Evolutionary conservation across 129 eudicot species (phyloP).

Genomic region (Lonicera japonica): DNA sequence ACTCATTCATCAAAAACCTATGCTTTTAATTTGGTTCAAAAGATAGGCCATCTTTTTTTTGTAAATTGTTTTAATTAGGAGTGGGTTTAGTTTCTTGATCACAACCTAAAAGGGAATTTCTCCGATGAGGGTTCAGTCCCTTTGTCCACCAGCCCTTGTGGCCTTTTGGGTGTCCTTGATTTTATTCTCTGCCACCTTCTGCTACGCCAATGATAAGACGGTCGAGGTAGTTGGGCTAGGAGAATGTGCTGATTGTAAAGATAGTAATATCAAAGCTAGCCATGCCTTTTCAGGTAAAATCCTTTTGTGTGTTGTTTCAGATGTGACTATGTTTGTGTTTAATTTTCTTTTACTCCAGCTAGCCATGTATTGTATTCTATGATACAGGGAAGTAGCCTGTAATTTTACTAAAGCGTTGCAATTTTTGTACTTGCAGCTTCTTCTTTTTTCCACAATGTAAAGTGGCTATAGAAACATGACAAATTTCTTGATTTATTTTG

Average conservation of each 20-base stretch:
- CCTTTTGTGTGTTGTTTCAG: background rate
- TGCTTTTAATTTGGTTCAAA: slow-evolving; percentile 1
- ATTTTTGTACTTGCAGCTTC: background rate
- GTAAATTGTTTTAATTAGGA: background rate
- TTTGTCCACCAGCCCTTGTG: slow-evolving; percentile 14
- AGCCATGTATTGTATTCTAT: background rate
- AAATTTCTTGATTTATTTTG: background rate
- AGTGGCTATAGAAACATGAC: no score
- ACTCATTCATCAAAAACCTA: slow-evolving; percentile 14
- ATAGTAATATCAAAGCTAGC: slow-evolving; percentile 43
- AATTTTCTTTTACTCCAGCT: background rate
- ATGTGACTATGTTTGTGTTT: background rate
- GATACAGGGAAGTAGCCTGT: background rate
- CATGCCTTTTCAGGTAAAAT: slow-evolving; percentile 70
- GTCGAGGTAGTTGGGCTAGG: slow-evolving; percentile 47
- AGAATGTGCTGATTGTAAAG: slow-evolving; percentile 80
- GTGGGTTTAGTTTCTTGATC: background rate
- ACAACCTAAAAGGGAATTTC: background rate
- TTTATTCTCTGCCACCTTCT: slow-evolving; percentile 18
- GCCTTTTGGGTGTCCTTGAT: slow-evolving; percentile 16
- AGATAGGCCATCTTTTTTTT: background rate
- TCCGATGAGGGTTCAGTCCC: slow-evolving; percentile 27
- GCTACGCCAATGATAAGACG: slow-evolving; percentile 25
- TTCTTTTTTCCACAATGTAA: no score
- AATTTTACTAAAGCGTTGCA: no score